Evolutionary conservation across 768 basidiomycete genomes (phyloP), one percentile per base, ranked within the genome.

Genomic region (Thelephora aurantiotincta): DNA sequence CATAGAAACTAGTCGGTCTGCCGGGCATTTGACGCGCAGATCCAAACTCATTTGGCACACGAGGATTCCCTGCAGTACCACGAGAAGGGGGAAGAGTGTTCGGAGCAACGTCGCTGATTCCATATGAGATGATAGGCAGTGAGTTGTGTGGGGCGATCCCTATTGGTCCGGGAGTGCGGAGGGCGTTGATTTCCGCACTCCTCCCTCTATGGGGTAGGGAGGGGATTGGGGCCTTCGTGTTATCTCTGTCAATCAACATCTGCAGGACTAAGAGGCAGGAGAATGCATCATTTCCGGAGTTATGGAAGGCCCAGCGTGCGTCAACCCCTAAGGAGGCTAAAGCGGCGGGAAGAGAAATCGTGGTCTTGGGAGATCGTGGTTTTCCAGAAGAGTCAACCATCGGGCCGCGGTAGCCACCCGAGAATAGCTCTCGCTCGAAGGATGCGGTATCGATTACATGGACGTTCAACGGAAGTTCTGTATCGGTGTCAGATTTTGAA

Each of bases 251-350:
- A 11, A 85, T 60, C 35, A 90, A 70, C 55, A 75, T 66, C 56
- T 90, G 86, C 26, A 89, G 66, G 11, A 69, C 75, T 36, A 82
- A 75, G 23, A 90, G 71, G 45, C 67, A 65, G 68, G 82, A 67
- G 55, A 83, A 76, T 3, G 87, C 81, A 51, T 85, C 80, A 59
- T 90, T 90, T 12, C 86, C 86, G n/a, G 86, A 66, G 55, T 88
- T 87, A 59, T 82, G 75, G 50, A 81, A 58, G 12, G 61, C 58
- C 49, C 73, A 76, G 51, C 57, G 57, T 45, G 61, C 36, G 56
- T 61, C 58, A 45, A 71, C 55, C 14, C 72, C 68, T 33, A 84
- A 68, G 3, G 82, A 80, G 47, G 67, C 71, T n/a, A 89, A 60
- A 35, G 84, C 61, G 52, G 70, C 72, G 11, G 74, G 70, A 1